Conservation (phyloP, 495 filamentous ascomycete genomes). For the Penicillium ochrochloron region DNA sequence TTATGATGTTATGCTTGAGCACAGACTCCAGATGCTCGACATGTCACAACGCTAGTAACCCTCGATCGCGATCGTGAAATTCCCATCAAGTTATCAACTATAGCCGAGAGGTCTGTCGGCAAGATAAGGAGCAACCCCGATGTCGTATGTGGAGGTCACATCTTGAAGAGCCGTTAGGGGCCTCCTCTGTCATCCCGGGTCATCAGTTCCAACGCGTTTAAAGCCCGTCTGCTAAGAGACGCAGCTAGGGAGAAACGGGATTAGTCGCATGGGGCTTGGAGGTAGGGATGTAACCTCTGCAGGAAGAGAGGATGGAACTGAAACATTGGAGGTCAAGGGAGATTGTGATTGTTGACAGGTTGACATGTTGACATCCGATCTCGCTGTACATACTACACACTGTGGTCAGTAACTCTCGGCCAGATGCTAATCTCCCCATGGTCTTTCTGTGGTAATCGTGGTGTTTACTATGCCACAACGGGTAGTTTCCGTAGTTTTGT, state of each 20-base stretch:
- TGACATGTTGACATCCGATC: background rate
- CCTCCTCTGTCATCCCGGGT: background rate
- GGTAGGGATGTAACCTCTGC: constrained; percentile 27
- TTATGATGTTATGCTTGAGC: background rate
- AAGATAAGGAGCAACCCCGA: background rate
- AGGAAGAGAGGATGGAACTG: constrained; percentile 5
- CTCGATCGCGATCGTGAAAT: background rate
- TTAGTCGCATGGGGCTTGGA: constrained; percentile 5
- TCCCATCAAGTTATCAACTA: background rate
- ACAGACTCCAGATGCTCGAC: background rate
- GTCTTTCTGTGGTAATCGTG: background rate
- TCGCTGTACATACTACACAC: background rate
- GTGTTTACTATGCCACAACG: background rate
- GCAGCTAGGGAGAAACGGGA: background rate
- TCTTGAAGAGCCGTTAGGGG: constrained; percentile 2
- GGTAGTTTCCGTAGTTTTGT: background rate
- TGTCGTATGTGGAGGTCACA: constrained; percentile 29
- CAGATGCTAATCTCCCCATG: background rate
- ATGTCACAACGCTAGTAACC: background rate
- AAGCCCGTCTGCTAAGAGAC: background rate
- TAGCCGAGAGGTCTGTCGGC: background rate
- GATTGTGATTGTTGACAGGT: constrained; percentile 13
- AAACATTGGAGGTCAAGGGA: constrained; percentile 21
- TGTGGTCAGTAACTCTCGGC: background rate
- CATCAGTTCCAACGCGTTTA: background rate